Evolutionary conservation across 768 basidiomycete genomes (phyloP), one percentile per base, ranked within the genome.

Genomic region (Cyclocybe aegerita): DNA sequence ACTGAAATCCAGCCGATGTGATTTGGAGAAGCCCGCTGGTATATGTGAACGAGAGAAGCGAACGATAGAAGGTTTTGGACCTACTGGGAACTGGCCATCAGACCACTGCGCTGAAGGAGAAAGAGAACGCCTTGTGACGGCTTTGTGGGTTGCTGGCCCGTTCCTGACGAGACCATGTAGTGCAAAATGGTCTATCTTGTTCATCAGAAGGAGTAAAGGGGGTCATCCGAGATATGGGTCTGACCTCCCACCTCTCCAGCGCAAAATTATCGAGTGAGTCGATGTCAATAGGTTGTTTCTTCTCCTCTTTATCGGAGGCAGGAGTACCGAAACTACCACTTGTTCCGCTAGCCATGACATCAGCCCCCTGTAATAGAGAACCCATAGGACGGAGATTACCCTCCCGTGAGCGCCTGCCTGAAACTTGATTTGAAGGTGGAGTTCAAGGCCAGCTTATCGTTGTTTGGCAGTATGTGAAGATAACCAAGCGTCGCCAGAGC

Each of bases 161-260:
- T 83, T 9, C 85, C 90, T 31, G 90, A 96, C 7, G 92, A 94
- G 3, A 99, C 97, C 94, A 99, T 97, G 64, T 91, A 98, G 68
- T 98, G 93, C 39, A 98, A 77, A 60, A 98, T 96, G 0, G 93
- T 94, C 94, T 98, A 46, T 54, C 9, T 37, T 9, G 17, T 3
- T 8, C 34, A 47, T 52, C 17, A 51, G 7, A n/a, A 43, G 17
- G 15, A 30, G 49, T 33, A 43, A 9, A 11, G n/a, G 52, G 39
- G 34, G 35, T 37, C 23, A 48, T 38, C 29, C 11, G 1, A 31
- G 14, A 46, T 41, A 32, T 45, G 15, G 11, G 32, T 63, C 77
- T 54, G 56, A 88, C 93, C 82, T 97, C 93, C 93, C 93, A 97
- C 53, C 91, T 79, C 60, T 90, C 88, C 37, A 92, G 72, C 1